These are phyloP conservation scores for Sporothrix globosa DNA, from an alignment of 2,329 filamentous ascomycete species.

Conservation along the genomic window DNA sequence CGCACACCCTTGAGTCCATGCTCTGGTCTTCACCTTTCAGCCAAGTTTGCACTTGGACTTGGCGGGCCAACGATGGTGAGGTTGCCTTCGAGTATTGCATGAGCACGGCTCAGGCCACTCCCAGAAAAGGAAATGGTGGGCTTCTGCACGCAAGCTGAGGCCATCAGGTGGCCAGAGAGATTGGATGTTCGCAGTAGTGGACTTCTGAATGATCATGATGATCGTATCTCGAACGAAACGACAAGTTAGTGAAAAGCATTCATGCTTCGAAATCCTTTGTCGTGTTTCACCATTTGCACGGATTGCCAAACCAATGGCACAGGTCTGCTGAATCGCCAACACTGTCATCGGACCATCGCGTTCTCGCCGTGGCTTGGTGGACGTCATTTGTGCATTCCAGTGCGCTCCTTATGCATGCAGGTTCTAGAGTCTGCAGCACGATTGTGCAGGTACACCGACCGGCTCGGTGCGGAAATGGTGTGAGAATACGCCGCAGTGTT, in stretches of 20 bases:
- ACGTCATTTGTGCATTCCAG: constrained; percentile 12
- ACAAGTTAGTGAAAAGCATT: neutral
- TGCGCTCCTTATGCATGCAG: constrained; percentile 20
- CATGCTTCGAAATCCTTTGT: neutral
- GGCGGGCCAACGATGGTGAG: constrained; percentile 14
- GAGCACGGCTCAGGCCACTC: constrained; percentile 23
- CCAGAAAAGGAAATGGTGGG: constrained; percentile 22
- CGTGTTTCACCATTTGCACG: neutral
- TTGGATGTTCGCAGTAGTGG: neutral
- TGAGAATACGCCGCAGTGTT: neutral
- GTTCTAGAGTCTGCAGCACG: constrained; percentile 9
- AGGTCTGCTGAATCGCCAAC: neutral
- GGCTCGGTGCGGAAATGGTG: constrained; percentile 11
- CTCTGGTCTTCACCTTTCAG: neutral
- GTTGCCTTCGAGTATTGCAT: constrained; percentile 3
- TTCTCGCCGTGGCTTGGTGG: neutral
- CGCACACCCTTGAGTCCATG: neutral
- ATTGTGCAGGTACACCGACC: constrained; percentile 24
- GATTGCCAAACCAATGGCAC: neutral
- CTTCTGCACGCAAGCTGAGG: constrained; percentile 21
- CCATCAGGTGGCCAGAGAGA: constrained; percentile 20
- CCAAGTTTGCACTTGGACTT: neutral
- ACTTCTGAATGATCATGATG: neutral
- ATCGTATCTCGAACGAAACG: neutral
- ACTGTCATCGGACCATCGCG: neutral